Evolutionary conservation across 306 rosid genomes (phyloP), one percentile per base, ranked within the genome.

Genomic region (Acacia crassicarpa): DNA sequence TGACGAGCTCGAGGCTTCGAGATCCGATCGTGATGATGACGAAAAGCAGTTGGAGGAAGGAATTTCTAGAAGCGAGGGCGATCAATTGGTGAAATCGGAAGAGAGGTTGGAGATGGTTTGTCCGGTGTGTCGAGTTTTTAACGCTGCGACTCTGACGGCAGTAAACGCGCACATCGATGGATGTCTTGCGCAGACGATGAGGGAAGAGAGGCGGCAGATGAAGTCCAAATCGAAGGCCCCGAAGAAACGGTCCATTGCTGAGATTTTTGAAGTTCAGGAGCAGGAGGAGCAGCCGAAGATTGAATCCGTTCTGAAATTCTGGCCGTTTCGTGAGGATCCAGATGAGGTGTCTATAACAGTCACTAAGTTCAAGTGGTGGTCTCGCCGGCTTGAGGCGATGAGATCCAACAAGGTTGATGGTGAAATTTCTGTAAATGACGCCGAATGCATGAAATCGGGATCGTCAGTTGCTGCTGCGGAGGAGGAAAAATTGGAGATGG

Each of bases 221-320:
- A 92, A 93, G 77, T 41, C 84, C 1, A 94, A 92, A 77, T 84
- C 87, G 0, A 95, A 87, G 79, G 56, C 88, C 0, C 94, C 94
- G 1, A 93, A 95, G 88, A 93, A 95, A 84, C 91, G 97, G 58
- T 95, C 99, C 1, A 93, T 95, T 4, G 91, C 96, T 0, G 99
- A 95, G 87, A 95, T 95, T 76, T 95, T 93, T 71, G 94, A 81
- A 73, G 83, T 73, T 4, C 48, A 69, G 2, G 61, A 83, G 35
- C 62, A 68, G 25, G 54, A 65, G 51, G 51, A 61, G n/a, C 54
- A 44, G 30, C 53, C 33, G 6, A 43, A 70, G 35, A 70, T 70
- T 70, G 75, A 70, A 70, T 43, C 74, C 20, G 35, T 70, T 23
- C 44, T 70, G 75, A 70, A 70, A 43, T 70, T 70, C 11, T 70